A percentile compares a stretch with the other conserved stretches of the same genome.
Evolutionary conservation across 306 rosid species (phyloP).

Genomic region (Luffa acutangula): DNA sequence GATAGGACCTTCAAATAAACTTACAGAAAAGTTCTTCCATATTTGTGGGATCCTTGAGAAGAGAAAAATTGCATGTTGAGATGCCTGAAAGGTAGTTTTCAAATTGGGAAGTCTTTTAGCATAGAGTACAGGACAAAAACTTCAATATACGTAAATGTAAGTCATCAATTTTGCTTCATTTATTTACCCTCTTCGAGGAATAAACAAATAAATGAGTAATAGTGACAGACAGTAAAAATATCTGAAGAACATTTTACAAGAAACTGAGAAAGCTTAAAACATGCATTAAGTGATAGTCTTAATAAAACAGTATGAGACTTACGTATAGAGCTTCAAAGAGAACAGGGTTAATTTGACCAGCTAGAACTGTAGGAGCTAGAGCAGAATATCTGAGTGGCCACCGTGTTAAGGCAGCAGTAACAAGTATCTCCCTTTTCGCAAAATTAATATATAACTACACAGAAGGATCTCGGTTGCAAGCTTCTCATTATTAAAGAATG

Average conservation of each 20-base stretch:
- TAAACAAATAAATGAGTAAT: background rate
- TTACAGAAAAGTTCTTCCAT: slow-evolving; percentile 87
- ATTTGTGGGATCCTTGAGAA: slow-evolving; percentile 92
- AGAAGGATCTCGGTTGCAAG: background rate
- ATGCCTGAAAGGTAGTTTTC: slow-evolving; percentile 56
- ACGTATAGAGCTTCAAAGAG: slow-evolving; percentile 95
- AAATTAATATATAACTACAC: background rate
- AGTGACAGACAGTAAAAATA: background rate
- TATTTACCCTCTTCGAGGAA: background rate
- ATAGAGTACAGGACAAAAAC: background rate
- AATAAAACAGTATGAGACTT: slow-evolving; percentile 27
- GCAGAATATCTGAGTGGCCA: slow-evolving; percentile 73
- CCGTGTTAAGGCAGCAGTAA: slow-evolving; percentile 41
- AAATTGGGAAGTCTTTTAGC: slow-evolving; percentile 16
- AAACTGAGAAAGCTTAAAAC: background rate
- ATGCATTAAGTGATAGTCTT: background rate
- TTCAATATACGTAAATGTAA: background rate
- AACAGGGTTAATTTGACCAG: slow-evolving; percentile 73
- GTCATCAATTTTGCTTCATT: background rate
- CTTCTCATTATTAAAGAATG: slow-evolving; percentile 13
- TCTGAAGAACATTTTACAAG: background rate
- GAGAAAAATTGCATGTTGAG: slow-evolving; percentile 85
- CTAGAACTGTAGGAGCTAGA: slow-evolving; percentile 78
- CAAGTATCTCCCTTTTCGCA: background rate
- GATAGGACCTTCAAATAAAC: slow-evolving; percentile 22